Base-by-base conservation (phyloP, 352 stramenopile genomes). In the Pythium apleroticum region DNA sequence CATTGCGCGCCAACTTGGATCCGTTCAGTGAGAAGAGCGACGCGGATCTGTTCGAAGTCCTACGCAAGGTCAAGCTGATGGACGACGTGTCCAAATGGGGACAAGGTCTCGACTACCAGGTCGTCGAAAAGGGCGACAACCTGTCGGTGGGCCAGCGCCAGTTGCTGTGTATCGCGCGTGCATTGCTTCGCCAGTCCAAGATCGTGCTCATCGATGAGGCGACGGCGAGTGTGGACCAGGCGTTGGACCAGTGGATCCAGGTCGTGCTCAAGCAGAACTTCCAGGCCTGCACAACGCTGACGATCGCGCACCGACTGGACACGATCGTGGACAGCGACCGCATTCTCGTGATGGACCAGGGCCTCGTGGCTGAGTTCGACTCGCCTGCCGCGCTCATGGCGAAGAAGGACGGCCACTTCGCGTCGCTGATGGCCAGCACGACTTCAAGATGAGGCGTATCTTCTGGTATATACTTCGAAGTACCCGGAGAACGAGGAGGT, bases 281-380 rank as follows among this genome's bases (percentile, higher is more conserved):
- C 66, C 50, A 65, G 11, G 66, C 84, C n/a, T 94, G 75, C 35
- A 98, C 96, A 4, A 66, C 96, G 27, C 56, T 99, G 4, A 97
- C 88, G 0, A 97, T 99, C 60, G 95, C 95, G 9, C 95, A 99
- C 74, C 80, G 96, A 14, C 69, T 98, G 9, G 83, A 98, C 57
- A 98, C 95, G 15, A 97, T 99, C 56, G 94, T 97, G 67, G 90
- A 98, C 70, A 97, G 85, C 63, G 95, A 98, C 72, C 68, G 69
- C 8, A 85, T 99, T 28, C 62, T 98, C 19, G 94, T 98, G 0
- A 84, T 99, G 68, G 93, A 97, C 58, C 49, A 82, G n/a, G 96
- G 96, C 0, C 63, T 61, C 22, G 78, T 88, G 14, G 81, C 74
- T 7, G 89, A 98, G 65, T 91, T 86, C 59, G 94, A 81, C 33